phyloP scores from a whole-genome alignment of 1,284 basidiomycete species.

The Fistulinella cinereoalba region DNA sequence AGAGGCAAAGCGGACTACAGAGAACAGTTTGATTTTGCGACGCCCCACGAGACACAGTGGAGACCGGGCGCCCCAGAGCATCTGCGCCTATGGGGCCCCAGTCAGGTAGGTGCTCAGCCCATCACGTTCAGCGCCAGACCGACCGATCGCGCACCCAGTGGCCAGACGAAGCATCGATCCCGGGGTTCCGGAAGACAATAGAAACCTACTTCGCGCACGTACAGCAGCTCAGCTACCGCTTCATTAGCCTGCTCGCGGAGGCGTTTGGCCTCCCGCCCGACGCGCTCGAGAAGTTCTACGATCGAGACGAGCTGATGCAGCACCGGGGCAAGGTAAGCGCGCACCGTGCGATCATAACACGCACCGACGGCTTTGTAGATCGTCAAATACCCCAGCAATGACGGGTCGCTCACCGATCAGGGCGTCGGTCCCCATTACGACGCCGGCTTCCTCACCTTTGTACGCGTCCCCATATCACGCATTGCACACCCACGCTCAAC shows the following conservation, averaged over 20 bases:
- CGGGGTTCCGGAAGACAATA: slow-evolving; percentile 35
- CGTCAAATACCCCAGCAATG: slow-evolving; percentile 38
- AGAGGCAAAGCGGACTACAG: slow-evolving; percentile 37
- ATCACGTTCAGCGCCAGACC: too few species aligned
- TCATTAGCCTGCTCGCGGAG: slow-evolving; percentile 28
- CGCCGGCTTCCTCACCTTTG: slow-evolving; percentile 42
- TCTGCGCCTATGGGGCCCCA: slow-evolving; percentile 39
- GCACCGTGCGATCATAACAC: neutral
- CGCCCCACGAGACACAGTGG: slow-evolving; percentile 36
- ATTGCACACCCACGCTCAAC: neutral
- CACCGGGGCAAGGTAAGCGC: slow-evolving; percentile 31
- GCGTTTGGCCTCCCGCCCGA: slow-evolving; percentile 31
- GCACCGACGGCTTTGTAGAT: slow-evolving; percentile 21
- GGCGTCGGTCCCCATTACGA: slow-evolving; percentile 45
- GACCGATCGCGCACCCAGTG: slow-evolving; percentile 27
- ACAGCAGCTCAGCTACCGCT: slow-evolving; percentile 27
- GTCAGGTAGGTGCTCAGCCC: slow-evolving; percentile 37
- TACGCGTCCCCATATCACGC: slow-evolving; percentile 10
- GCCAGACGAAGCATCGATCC: slow-evolving; percentile 37
- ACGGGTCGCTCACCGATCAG: slow-evolving; percentile 33
- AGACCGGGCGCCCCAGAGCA: slow-evolving; percentile 38
- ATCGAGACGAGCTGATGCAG: slow-evolving; percentile 31
- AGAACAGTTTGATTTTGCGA: slow-evolving; percentile 43
- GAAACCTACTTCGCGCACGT: slow-evolving; percentile 29
- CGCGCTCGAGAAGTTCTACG: slow-evolving; percentile 32